Conservation (phyloP, 225 moss, liverwort and hornwort species). For the Anthoceros angustus region DNA sequence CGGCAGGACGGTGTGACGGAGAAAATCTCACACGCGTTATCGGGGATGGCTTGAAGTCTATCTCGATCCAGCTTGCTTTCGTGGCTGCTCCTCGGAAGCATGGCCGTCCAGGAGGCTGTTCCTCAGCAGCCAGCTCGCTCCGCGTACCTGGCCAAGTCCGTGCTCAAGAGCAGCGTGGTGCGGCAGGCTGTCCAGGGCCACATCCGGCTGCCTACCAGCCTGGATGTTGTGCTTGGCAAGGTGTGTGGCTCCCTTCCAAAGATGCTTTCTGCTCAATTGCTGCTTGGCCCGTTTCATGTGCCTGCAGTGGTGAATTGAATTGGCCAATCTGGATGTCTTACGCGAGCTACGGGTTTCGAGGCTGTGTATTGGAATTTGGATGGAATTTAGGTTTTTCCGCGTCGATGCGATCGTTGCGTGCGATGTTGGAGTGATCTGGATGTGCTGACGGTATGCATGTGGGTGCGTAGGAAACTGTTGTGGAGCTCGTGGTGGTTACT, state of each 20-base stretch:
- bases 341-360: background rate
- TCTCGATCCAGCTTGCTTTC: too few relatives aligned
- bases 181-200: constrained; percentile 84
- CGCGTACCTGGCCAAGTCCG: constrained; percentile 80
- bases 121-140: constrained; percentile 8
- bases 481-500: constrained; percentile 86
- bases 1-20: too few relatives aligned
- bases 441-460: background rate
- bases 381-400: background rate
- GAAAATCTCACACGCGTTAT: too few relatives aligned
- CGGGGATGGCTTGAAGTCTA: too few relatives aligned
- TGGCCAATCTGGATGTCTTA: background rate
- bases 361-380: background rate
- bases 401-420: background rate
- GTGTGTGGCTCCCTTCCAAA: constrained; percentile 9
- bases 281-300: background rate
- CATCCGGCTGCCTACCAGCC: constrained; percentile 59
- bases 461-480: constrained; percentile 53
- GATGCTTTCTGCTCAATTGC: background rate
- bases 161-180: constrained; percentile 70
- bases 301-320: background rate
- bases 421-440: too few relatives aligned
- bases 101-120: background rate
- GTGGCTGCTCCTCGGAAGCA: background rate
- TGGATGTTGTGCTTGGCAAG: constrained; percentile 97